Evolutionary conservation across 768 basidiomycete genomes (phyloP).

Genomic region (Pholiota conissans): DNA sequence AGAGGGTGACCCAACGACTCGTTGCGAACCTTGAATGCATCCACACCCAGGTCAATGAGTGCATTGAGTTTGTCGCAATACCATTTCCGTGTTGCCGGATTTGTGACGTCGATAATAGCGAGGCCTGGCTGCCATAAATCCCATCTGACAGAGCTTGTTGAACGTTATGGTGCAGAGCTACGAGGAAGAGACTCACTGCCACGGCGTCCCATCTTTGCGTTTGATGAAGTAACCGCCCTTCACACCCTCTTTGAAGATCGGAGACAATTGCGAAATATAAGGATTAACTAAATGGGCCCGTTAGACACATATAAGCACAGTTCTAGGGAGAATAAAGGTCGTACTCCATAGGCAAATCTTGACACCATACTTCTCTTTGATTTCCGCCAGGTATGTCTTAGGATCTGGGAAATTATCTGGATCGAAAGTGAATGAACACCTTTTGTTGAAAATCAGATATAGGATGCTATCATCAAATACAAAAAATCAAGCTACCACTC

Average conservation of each 20-base stretch:
- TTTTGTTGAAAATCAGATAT: constrained; percentile 31
- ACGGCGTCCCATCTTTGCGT: constrained; percentile 62
- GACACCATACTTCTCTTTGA: constrained; percentile 62
- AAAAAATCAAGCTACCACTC: constrained; percentile 46
- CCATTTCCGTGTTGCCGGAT: constrained; percentile 56
- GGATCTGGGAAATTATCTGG: constrained; percentile 77
- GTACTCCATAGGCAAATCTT: constrained; percentile 75
- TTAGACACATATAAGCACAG: background rate
- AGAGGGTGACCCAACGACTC: background rate
- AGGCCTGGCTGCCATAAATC: constrained; percentile 37
- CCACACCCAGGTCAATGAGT: constrained; percentile 56
- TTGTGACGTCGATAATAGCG: constrained; percentile 63
- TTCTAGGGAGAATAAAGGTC: constrained; percentile 13
- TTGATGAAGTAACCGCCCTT: constrained; percentile 73
- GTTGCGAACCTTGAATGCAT: constrained; percentile 53
- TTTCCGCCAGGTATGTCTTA: constrained; percentile 57
- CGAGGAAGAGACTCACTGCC: constrained; percentile 72
- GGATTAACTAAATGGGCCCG: constrained; percentile 54
- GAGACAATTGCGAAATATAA: constrained; percentile 69
- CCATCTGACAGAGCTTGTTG: constrained; percentile 17
- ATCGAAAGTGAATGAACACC: constrained; percentile 78
- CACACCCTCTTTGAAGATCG: constrained; percentile 68
- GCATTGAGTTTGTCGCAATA: constrained; percentile 48
- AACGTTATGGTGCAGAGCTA: constrained; percentile 2
- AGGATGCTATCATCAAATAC: background rate